Evolutionary conservation across 2,329 filamentous ascomycete species (phyloP).

Genomic region (Venturiaceae sp.): DNA sequence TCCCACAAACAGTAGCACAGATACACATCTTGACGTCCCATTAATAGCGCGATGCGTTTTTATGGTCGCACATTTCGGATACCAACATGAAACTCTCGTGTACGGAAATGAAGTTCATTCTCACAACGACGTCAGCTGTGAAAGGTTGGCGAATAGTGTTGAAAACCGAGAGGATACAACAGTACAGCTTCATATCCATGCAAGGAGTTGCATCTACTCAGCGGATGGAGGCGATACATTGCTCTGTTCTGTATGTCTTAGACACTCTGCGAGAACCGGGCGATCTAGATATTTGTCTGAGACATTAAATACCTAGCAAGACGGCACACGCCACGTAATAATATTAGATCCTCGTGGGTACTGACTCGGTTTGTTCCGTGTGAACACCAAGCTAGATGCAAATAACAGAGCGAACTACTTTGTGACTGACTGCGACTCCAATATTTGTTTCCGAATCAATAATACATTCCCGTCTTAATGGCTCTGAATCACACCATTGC

Average conservation of each 20-base stretch:
- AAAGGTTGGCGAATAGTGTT: neutral
- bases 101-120: neutral
- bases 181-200: neutral
- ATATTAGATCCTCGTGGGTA: neutral
- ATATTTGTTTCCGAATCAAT: neutral
- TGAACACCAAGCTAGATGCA: neutral
- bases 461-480: neutral
- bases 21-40: neutral
- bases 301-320: no score
- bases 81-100: neutral
- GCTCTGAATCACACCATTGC: neutral
- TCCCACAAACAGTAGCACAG: no score
- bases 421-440: no score
- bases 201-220: neutral
- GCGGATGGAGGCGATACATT: neutral
- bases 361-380: neutral
- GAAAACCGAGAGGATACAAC: neutral
- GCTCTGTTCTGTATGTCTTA: neutral
- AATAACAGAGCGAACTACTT: no score
- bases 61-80: neutral
- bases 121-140: neutral
- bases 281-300: neutral
- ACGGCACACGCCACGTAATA: no score
- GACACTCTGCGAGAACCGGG: neutral
- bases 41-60: neutral